Evolutionary conservation across 2,329 filamentous ascomycete genomes (phyloP), one percentile per base, ranked within the genome.

Genomic region (Pseudogymnoascus sp.): DNA sequence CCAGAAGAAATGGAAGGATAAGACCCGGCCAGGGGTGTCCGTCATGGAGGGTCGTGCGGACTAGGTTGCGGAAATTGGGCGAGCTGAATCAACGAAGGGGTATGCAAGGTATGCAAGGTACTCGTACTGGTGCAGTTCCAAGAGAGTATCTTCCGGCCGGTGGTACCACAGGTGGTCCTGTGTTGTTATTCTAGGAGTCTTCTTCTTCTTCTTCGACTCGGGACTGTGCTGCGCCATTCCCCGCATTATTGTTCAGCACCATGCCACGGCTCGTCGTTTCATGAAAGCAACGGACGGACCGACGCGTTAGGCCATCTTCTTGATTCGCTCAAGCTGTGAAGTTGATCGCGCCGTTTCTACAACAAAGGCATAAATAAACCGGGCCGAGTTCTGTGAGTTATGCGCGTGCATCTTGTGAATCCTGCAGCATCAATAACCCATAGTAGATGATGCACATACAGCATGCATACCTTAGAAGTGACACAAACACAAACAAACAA

Each of bases 31-130:
- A 31, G 44, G 44, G 44, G 25, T 31, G n/a, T 15, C 27, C 7
- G 15, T 9, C 27, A 15, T 27, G 4, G n/a, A 51, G 44, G 44
- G 44, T 51, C 44, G 44, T 51, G 44, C 44, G 44, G 42, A 51
- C 44, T n/a, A 51, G 27, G 44, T 51, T 51, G 44, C 44, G 44
- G 44, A 51, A 51, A 51, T 51, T 51, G 44, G 44, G 44, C 27
- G 27, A 17, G 27, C 44, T 51, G 44, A 51, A 51, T 51, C 44
- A 51, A 51, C 44, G 13, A 51, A 51, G 44, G 44, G 25, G 44
- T 21, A 21, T 21, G 42, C 29, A 27, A n/a, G 4, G 13, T 29
- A 51, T 51, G 44, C 44, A 51, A 51, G 44, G 44, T 29, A 31
- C 25, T 39, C 21, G 8, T 41, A 21, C 39, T 41, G 8, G 9